These are phyloP conservation scores for Sclerotinia minor DNA, from an alignment of 2,329 filamentous ascomycete genomes.

Conservation along the genomic window DNA sequence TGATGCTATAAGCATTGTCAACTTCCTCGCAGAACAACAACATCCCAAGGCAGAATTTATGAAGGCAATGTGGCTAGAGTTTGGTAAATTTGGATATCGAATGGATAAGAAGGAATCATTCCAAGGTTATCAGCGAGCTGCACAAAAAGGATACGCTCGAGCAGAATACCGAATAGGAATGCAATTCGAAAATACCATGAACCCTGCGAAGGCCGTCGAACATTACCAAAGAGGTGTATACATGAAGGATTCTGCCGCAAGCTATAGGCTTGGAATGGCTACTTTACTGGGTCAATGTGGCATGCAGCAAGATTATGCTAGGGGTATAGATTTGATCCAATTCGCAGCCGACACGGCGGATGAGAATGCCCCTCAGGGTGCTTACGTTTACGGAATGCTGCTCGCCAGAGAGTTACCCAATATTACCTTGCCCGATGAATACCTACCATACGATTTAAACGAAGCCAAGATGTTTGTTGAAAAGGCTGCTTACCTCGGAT, in stretches of 20 bases:
- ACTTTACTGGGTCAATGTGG: conserved; percentile 91
- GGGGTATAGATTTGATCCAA: conserved; percentile 79
- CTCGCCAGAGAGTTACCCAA: conserved; percentile 89
- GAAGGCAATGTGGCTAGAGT: conserved; percentile 94
- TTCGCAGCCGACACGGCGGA: conserved; percentile 83
- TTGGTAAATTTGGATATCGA: conserved; percentile 89
- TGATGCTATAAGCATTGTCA: conserved; percentile 89
- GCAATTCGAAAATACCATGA: conserved; percentile 95
- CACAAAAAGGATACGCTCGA: conserved; percentile 79
- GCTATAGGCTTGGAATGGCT: conserved; percentile 93
- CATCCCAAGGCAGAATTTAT: conserved; percentile 95
- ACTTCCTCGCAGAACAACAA: conserved; percentile 83
- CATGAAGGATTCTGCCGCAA: conserved; percentile 82
- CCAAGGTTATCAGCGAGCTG: conserved; percentile 79
- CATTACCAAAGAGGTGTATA: conserved; percentile 85
- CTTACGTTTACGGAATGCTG: conserved; percentile 94
- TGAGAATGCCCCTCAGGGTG: conserved; percentile 94
- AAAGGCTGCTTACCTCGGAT: conserved; percentile 93
- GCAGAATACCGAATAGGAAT: conserved; percentile 98
- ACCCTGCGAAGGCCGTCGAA: conserved; percentile 83
- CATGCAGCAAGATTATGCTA: conserved; percentile 75
- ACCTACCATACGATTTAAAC: conserved; percentile 70
- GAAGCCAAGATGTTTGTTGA: conserved; percentile 85
- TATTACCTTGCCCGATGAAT: conserved; percentile 72
- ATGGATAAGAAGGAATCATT: conserved; percentile 96